These are phyloP conservation scores for Coemansia sp. DNA, from an alignment of 192 early-diverging fungal species.

Conservation along the genomic window DNA sequence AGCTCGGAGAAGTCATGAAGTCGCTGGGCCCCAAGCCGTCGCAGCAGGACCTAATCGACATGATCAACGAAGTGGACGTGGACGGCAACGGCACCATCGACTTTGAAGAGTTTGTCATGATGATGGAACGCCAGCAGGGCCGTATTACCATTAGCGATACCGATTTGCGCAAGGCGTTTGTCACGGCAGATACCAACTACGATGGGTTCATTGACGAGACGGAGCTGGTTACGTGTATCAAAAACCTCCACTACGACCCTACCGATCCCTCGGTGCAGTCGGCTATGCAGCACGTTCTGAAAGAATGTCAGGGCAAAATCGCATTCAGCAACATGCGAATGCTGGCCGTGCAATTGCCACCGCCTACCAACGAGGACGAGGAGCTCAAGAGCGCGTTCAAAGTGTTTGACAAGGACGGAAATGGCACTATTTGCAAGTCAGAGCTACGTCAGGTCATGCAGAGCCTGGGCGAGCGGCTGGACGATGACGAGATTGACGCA, in stretches of 20 bases:
- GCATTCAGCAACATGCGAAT: neutral
- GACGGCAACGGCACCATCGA: constrained; percentile 70
- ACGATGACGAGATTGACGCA: constrained; percentile 69
- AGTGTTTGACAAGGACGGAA: constrained; percentile 58
- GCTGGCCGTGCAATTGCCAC: constrained; percentile 2
- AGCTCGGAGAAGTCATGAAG: constrained; percentile 31
- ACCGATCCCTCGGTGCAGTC: neutral
- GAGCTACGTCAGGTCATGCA: constrained; percentile 53
- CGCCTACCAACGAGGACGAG: constrained; percentile 16
- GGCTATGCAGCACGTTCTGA: neutral
- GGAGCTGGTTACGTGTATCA: neutral
- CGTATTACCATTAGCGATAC: constrained; percentile 24
- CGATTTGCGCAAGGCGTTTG: constrained; percentile 13
- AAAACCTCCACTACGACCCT: neutral
- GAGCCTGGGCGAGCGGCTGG: constrained; percentile 65
- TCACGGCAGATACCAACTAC: constrained; percentile 45
- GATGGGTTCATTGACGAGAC: constrained; percentile 49
- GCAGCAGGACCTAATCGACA: constrained; percentile 66
- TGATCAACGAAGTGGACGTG: constrained; percentile 67
- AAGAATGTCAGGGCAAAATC: neutral
- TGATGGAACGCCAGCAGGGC: constrained; percentile 32
- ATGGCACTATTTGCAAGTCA: constrained; percentile 52
- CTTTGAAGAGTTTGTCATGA: constrained; percentile 61
- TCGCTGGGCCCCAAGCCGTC: constrained; percentile 61
- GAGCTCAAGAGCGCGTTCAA: constrained; percentile 41